Evolutionary conservation across 495 filamentous ascomycete genomes (phyloP), one percentile per base, ranked within the genome.

Genomic region (Pyrenula aspistea): DNA sequence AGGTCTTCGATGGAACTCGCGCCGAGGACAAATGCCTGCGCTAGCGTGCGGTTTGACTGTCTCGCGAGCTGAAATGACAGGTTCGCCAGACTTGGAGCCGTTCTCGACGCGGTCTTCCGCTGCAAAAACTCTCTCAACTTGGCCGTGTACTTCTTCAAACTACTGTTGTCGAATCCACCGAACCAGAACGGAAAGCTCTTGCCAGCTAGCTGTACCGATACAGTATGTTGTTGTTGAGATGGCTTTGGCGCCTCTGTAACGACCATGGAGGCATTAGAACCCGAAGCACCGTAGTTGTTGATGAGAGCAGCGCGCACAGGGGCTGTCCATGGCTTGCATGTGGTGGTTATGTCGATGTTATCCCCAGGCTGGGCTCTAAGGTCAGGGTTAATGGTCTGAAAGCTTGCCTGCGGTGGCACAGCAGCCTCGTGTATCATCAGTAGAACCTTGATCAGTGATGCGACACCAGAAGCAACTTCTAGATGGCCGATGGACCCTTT

Each of bases 401-500:
- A 69, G 31, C 60, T 67, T 0, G 73, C 68, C 25, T 72, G 74
- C 2, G 56, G 57, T 0, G 69, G 68, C 11, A 76, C 68, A 2
- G 59, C 48, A 1, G 61, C 60, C 64, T 66, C 57, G 10, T 71
- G 22, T 10, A 79, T 70, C 73, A 78, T 78, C 8, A 71, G 25
- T 15, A 75, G 54, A 1, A 65, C 59, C 57, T 77, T 77, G 21
- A 75, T 60, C 31, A 77, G 57, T 1, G 63, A 59, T 1, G 60
- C 67, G 1, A 71, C 63, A n/a, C 76, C 76, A 10, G 74, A 68
- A 11, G 74, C 65, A 10, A 60, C 59, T 56, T 79, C 77, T 0
- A 62, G 62, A 55, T 79, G 77, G 1, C 77, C 77, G 42, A 78
- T 55, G 15, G 65, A 61, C 0, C 68, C 63, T 51, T 80, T 81